These are phyloP conservation scores for Phytopythium helicoides DNA, from an alignment of 352 stramenopile species.

Conservation along the genomic window DNA sequence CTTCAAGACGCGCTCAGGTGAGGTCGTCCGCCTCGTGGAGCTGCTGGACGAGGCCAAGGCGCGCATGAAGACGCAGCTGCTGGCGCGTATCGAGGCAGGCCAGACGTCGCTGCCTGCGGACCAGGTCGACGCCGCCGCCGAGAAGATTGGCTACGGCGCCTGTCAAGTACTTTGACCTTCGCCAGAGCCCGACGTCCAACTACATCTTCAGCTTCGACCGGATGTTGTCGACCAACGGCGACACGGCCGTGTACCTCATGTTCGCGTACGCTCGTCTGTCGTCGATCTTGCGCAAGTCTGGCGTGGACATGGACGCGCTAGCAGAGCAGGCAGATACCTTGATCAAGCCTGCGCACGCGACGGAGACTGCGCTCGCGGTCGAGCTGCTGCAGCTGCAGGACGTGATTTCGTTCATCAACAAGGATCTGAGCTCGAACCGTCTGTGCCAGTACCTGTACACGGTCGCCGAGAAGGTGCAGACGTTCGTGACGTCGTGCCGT, in stretches of 20 bases:
- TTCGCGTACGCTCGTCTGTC: conserved; percentile 98
- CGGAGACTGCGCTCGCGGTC: conserved; percentile 91
- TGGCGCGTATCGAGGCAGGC: conserved; percentile 90
- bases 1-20: conserved; percentile 98
- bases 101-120: conserved; percentile 87
- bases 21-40: conserved; percentile 98
- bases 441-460: conserved; percentile 99
- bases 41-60: conserved; percentile 97
- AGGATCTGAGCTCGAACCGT: conserved; percentile 96
- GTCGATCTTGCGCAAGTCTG: conserved; percentile 95
- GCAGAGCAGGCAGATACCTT: conserved; percentile 44
- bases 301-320: conserved; percentile 81
- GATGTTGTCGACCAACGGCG: conserved; percentile 99
- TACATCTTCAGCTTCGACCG: conserved; percentile 99
- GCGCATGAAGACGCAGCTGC: conserved; percentile 93
- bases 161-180: conserved; percentile 99
- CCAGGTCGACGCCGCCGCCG: conserved; percentile 92
- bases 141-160: conserved; percentile 98
- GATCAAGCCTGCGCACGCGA: conserved; percentile 69
- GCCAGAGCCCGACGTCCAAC: conserved; percentile 96
- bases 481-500: conserved; percentile 98
- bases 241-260: conserved; percentile 99
- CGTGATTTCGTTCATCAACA: conserved; percentile 92
- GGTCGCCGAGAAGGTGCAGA: conserved; percentile 94
- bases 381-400: conserved; percentile 97